phyloP scores from a whole-genome alignment of 2,329 filamentous ascomycete genomes.

The Trichoderma simmonsii region DNA sequence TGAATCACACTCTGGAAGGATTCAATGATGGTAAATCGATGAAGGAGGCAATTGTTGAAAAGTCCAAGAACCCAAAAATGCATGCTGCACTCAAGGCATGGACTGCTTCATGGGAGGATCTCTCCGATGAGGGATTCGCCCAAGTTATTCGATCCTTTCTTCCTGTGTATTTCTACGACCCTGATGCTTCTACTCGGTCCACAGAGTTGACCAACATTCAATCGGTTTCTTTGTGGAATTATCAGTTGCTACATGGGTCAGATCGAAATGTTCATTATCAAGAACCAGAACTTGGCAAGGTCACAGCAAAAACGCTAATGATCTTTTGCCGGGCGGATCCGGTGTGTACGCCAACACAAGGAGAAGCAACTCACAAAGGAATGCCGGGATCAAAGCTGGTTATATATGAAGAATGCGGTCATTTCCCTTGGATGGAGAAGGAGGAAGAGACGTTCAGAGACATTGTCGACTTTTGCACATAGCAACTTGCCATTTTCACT shows the following conservation, averaged over 20 bases:
- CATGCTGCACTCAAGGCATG: not conserved
- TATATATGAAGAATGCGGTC: not conserved
- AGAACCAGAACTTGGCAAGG: not conserved
- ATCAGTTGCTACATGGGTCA: not conserved
- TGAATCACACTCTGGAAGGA: not conserved
- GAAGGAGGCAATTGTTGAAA: not conserved
- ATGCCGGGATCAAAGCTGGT: not conserved
- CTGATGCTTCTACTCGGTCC: not conserved
- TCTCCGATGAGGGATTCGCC: not conserved
- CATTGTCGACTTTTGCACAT: not conserved
- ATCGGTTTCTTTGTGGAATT: not conserved
- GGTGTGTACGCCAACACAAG: not conserved
- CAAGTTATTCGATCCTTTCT: not conserved
- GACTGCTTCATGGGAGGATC: not conserved
- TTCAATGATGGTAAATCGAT: not conserved
- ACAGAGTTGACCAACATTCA: not conserved
- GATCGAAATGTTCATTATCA: not conserved
- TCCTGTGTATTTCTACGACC: not conserved
- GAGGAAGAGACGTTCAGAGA: not conserved
- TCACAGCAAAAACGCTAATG: not conserved
- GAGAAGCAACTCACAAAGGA: not conserved
- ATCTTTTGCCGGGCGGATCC: conserved; percentile 2
- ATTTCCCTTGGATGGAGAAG: conserved; percentile 3
- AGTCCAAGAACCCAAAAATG: not conserved
- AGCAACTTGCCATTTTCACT: not conserved